These are phyloP conservation scores for Citrus inodora DNA, from an alignment of 345 rosid species.

Conservation along the genomic window DNA sequence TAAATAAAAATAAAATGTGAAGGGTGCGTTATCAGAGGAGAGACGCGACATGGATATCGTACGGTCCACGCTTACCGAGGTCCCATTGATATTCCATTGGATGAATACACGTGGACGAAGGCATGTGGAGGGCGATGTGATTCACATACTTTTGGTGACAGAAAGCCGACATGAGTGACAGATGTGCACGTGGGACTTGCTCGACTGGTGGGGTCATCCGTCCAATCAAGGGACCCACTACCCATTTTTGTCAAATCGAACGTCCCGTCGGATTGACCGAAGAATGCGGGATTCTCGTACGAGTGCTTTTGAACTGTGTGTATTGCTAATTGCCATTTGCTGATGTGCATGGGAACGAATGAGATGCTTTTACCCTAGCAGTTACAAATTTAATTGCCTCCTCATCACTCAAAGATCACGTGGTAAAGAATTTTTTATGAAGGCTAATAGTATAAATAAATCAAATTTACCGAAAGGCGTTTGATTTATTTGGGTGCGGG, in stretches of 20 bases:
- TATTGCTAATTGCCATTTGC: too few species aligned
- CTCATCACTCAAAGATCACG: too few species aligned
- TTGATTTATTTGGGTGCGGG: too few species aligned
- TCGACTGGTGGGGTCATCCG: conserved; percentile 15
- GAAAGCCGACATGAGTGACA: conserved; percentile 38
- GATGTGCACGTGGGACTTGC: conserved; percentile 32
- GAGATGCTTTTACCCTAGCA: too few species aligned
- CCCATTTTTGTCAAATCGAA: conserved; percentile 11
- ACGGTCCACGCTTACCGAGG: conserved; percentile 17
- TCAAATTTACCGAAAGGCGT: too few species aligned
- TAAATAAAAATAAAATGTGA: background rate
- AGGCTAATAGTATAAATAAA: too few species aligned
- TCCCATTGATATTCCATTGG: background rate
- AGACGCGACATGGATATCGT: conserved; percentile 12
- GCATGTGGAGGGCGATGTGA: background rate
- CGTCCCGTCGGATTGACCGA: conserved; percentile 29
- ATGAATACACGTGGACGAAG: conserved; percentile 6
- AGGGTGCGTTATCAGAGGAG: background rate
- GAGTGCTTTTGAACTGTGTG: background rate
- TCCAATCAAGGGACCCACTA: background rate
- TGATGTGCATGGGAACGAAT: background rate
- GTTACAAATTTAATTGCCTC: too few species aligned
- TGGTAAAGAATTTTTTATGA: too few species aligned
- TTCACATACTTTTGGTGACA: background rate
- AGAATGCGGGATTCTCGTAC: conserved; percentile 33